Evolutionary conservation across 352 stramenopile species (phyloP).

Genomic region (Phytophthora ramorum): DNA sequence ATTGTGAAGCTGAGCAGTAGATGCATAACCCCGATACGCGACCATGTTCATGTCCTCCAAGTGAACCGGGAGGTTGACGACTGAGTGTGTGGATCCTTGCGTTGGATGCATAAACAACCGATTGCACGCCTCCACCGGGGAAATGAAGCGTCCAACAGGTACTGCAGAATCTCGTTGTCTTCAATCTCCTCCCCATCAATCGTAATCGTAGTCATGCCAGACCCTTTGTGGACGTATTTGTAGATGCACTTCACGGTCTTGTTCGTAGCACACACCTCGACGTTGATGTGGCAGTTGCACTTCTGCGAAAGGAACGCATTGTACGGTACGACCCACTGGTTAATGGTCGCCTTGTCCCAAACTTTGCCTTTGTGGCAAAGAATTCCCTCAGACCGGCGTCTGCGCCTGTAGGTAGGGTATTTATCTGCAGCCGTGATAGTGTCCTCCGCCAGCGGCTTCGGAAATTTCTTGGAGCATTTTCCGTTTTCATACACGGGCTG

Average conservation of each 20-base stretch:
- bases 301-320: constrained; percentile 58
- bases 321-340: constrained; percentile 63
- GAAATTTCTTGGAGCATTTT: constrained; percentile 35
- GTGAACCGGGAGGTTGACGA: constrained; percentile 53
- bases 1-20: constrained; percentile 2
- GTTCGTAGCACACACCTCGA: constrained; percentile 51
- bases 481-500: constrained; percentile 28
- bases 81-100: constrained; percentile 23
- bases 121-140: constrained; percentile 39
- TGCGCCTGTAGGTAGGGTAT: constrained; percentile 1
- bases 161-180: constrained; percentile 36
- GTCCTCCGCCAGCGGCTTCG: constrained; percentile 16
- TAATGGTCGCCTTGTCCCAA: constrained; percentile 30
- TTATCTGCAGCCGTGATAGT: constrained; percentile 2
- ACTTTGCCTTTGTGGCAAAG: background rate
- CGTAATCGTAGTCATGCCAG: constrained; percentile 38
- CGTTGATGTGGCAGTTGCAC: constrained; percentile 70
- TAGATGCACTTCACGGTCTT: constrained; percentile 62
- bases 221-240: constrained; percentile 68
- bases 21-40: too few relatives aligned
- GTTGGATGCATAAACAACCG: constrained; percentile 34
- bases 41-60: too few relatives aligned
- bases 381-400: background rate
- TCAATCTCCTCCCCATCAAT: background rate
- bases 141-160: constrained; percentile 46